These are phyloP conservation scores for Botrytis porri DNA, from an alignment of 2,329 filamentous ascomycete species.

Conservation along the genomic window DNA sequence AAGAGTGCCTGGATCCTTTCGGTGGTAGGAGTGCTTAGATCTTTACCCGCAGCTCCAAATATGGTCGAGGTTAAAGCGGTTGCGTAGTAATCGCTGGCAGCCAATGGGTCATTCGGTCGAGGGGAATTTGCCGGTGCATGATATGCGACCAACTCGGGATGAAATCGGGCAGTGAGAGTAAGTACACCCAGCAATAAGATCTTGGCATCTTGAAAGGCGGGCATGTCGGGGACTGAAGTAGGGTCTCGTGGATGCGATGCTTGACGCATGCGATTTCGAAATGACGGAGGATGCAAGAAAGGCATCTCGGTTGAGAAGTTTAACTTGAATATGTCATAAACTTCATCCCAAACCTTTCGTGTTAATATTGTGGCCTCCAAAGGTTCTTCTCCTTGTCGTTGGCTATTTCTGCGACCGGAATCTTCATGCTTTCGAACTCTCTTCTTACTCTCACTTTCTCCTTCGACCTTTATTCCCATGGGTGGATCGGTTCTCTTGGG, in stretches of 20 bases:
- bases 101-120: slow-evolving; percentile 46
- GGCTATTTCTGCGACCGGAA: slow-evolving; percentile 37
- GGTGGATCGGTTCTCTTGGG: slow-evolving; percentile 34
- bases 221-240: slow-evolving; percentile 21
- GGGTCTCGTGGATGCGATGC: slow-evolving; percentile 40
- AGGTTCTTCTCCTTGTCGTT: slow-evolving; percentile 53
- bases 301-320: slow-evolving; percentile 72
- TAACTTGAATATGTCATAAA: slow-evolving; percentile 67
- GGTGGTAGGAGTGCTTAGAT: slow-evolving; percentile 52
- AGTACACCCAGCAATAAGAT: slow-evolving; percentile 64
- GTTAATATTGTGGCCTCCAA: slow-evolving; percentile 62
- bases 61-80: slow-evolving; percentile 51
- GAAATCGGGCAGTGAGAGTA: slow-evolving; percentile 67
- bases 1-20: slow-evolving; percentile 65
- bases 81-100: slow-evolving; percentile 64
- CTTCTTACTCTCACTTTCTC: slow-evolving; percentile 49
- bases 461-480: slow-evolving; percentile 34
- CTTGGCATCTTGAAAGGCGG: slow-evolving; percentile 46
- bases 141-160: slow-evolving; percentile 57
- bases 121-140: slow-evolving; percentile 17
- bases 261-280: slow-evolving; percentile 52
- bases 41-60: slow-evolving; percentile 47
- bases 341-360: slow-evolving; percentile 62
- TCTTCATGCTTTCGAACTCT: slow-evolving; percentile 40
- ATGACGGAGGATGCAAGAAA: slow-evolving; percentile 65